phyloP scores from a whole-genome alignment of 2,329 filamentous ascomycete species.

The Orbilia ellipsospora region DNA sequence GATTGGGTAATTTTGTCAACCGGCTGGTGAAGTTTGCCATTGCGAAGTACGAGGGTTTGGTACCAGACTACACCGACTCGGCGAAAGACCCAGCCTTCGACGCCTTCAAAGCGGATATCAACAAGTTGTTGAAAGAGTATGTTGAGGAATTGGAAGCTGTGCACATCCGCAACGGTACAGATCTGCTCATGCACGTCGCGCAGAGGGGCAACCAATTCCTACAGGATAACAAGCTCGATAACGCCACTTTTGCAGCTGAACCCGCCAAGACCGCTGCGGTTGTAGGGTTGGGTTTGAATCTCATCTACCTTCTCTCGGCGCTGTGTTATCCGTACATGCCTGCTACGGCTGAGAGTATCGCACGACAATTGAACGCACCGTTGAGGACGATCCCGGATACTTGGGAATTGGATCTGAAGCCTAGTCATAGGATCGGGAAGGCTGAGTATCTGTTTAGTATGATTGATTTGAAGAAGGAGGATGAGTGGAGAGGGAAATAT shows the following conservation, averaged over 20 bases:
- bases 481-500: constrained; percentile 83
- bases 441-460: constrained; percentile 80
- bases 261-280: constrained; percentile 69
- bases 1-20: constrained; percentile 78
- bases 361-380: constrained; percentile 76
- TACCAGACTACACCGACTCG: constrained; percentile 74
- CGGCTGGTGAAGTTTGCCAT: constrained; percentile 80
- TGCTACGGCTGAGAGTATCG: constrained; percentile 78
- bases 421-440: constrained; percentile 83
- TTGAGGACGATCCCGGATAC: constrained; percentile 73
- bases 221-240: constrained; percentile 69
- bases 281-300: constrained; percentile 84
- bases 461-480: constrained; percentile 83
- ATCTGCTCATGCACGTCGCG: constrained; percentile 75
- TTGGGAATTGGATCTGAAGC: constrained; percentile 73
- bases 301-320: constrained; percentile 82
- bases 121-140: constrained; percentile 74
- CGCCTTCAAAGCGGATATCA: constrained; percentile 70
- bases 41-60: constrained; percentile 76
- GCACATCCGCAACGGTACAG: constrained; percentile 75
- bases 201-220: constrained; percentile 70
- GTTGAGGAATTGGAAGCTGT: constrained; percentile 76
- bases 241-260: constrained; percentile 68
- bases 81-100: constrained; percentile 61
- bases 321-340: constrained; percentile 88